Conservation (phyloP, 352 stramenopile species). For the Pythium utonaiense region DNA sequence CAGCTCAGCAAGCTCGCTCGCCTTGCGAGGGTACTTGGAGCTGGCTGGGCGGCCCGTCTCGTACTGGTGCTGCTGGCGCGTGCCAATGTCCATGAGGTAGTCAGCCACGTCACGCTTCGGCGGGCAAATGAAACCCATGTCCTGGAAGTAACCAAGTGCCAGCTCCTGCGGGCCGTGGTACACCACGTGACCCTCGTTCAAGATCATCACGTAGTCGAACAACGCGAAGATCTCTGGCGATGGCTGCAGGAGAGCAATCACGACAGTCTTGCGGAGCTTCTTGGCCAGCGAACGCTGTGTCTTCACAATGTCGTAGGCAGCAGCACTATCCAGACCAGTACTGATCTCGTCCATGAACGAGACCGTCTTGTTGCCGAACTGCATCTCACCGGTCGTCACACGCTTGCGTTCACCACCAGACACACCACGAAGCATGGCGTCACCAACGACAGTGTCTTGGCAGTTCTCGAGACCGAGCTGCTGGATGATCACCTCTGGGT, state of each 20-base stretch:
- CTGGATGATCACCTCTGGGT: constrained; percentile 36
- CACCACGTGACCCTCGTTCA: constrained; percentile 31
- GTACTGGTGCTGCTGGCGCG: constrained; percentile 28
- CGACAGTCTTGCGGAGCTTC: constrained; percentile 26
- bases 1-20: constrained; percentile 24
- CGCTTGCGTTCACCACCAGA: constrained; percentile 38
- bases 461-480: constrained; percentile 33
- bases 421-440: constrained; percentile 41
- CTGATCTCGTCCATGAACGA: constrained; percentile 84
- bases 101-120: constrained; percentile 27
- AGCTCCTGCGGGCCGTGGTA: constrained; percentile 28
- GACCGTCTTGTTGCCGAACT: constrained; percentile 43
- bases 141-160: constrained; percentile 25
- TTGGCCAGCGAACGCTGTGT: constrained; percentile 34
- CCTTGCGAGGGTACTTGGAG: constrained; percentile 18
- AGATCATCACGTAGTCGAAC: constrained; percentile 30
- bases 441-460: constrained; percentile 42
- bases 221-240: constrained; percentile 30
- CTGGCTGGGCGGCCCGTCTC: constrained; percentile 13
- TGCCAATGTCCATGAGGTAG: constrained; percentile 31
- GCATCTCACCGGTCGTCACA: constrained; percentile 54
- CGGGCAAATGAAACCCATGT: constrained; percentile 23
- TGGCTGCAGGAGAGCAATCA: constrained; percentile 29
- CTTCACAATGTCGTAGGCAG: constrained; percentile 69
- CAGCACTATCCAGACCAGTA: constrained; percentile 63